phyloP scores from a whole-genome alignment of 257 asterid genomes.

The Euphrasia confusa region DNA sequence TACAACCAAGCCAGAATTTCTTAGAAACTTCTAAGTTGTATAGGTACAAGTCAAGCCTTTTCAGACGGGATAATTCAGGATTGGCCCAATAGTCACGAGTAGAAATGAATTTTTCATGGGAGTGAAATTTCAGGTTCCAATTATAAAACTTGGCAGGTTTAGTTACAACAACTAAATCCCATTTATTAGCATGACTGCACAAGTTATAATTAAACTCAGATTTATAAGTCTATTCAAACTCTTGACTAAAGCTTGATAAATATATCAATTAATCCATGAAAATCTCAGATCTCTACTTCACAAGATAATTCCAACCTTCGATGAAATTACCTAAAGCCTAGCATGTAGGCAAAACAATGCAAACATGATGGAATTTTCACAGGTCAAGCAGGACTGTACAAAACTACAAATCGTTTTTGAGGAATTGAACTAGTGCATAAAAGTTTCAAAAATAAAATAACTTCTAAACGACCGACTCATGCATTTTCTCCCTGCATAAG shows the following conservation, averaged over 20 bases:
- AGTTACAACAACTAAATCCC: neutral
- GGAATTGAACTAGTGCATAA: neutral
- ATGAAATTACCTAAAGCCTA: neutral
- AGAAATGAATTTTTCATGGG: neutral
- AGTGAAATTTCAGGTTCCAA: constrained; percentile 1
- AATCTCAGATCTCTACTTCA: neutral
- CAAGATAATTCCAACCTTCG: neutral
- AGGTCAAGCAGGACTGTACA: neutral
- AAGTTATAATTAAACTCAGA: neutral
- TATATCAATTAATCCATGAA: neutral
- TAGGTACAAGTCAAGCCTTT: constrained; percentile 3
- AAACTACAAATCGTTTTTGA: neutral
- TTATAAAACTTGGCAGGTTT: neutral
- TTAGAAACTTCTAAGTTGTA: neutral
- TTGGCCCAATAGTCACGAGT: constrained; percentile 2
- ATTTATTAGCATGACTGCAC: neutral
- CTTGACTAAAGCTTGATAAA: neutral
- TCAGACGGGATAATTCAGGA: constrained; percentile 4
- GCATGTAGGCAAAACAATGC: neutral
- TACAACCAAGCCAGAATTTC: neutral
- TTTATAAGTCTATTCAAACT: neutral
- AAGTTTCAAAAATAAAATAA: neutral
- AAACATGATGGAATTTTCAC: neutral
- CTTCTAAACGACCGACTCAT: constrained; percentile 4
- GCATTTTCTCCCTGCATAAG: neutral